Base-by-base conservation (phyloP, 73 alveolate species). In the Durusdinium trenchii region DNA sequence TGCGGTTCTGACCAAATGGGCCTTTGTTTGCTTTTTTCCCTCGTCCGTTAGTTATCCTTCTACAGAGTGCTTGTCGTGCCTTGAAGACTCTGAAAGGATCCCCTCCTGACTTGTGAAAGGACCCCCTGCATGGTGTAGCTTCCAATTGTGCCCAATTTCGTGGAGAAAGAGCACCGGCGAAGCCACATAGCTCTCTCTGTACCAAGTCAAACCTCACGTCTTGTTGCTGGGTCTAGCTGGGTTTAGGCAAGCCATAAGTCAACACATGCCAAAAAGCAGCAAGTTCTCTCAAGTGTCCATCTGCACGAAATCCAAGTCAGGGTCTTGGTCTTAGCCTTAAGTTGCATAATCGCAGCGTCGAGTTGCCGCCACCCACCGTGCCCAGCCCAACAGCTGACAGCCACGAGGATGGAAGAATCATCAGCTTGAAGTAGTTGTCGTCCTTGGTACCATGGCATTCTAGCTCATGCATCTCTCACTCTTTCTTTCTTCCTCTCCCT, bases 61-160 rank as follows among this genome's bases (percentile, higher is more conserved):
- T n/a, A n/a, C n/a, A n/a, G n/a, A n/a, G n/a, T n/a, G n/a, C n/a
- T n/a, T n/a, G n/a, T n/a, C n/a, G n/a, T n/a, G n/a, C n/a, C n/a
- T n/a, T n/a, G n/a, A n/a, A n/a, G n/a, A n/a, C n/a, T n/a, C n/a
- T n/a, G n/a, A n/a, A n/a, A n/a, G n/a, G n/a, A n/a, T n/a, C n/a
- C n/a, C n/a, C 76, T 83, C 94, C 94, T 83, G 76, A 16, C 54
- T n/a, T 20, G 60, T 35, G 36, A 62, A 89, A 10, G 96, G 73
- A 18, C 86, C 86, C 6, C 86, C 96, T 3, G 98, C 98, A n/a
- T 91, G 98, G 57, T 91, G 89, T 30, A 91, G 87, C 42, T 91
- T 91, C 98, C 98, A 91, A 43, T 91, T 91, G 64, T 91, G 98
- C 43, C 98, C 98, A 28, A 91, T 91, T 78, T 67, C 87, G 36